Evolutionary conservation across 805 yeast species (phyloP).

Genomic region (Yueomyces sinensis): DNA sequence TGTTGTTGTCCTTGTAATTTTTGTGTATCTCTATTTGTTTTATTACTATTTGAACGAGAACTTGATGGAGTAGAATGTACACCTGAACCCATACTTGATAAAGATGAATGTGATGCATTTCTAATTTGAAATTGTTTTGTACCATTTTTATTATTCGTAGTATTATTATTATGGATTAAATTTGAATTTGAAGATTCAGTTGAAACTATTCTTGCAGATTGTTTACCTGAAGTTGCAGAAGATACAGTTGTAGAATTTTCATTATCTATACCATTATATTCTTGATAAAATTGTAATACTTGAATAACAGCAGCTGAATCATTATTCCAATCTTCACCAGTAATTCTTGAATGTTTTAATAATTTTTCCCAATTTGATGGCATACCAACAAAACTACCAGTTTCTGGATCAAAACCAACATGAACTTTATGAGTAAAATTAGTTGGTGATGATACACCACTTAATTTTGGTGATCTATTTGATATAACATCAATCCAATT

Average conservation of each 20-base stretch:
- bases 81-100: neutral
- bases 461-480: slow-evolving; percentile 52
- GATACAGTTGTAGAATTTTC: neutral
- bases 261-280: slow-evolving; percentile 22
- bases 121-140: neutral
- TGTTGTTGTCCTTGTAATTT: neutral
- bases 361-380: slow-evolving; percentile 90
- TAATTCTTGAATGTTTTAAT: slow-evolving; percentile 75
- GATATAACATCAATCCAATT: slow-evolving; percentile 87
- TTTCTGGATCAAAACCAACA: slow-evolving; percentile 74
- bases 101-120: neutral
- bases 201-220: neutral
- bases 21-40: neutral
- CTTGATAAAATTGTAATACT: slow-evolving; percentile 67
- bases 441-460: slow-evolving; percentile 77
- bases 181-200: neutral
- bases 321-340: slow-evolving; percentile 81
- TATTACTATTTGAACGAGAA: neutral
- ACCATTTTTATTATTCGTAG: neutral
- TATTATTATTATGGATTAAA: neutral
- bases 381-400: slow-evolving; percentile 81
- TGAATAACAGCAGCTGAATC: slow-evolving; percentile 94
- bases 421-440: slow-evolving; percentile 91
- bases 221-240: neutral
- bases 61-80: neutral